Conservation (phyloP, 805 yeast species). For the Yarrowia sp. region DNA sequence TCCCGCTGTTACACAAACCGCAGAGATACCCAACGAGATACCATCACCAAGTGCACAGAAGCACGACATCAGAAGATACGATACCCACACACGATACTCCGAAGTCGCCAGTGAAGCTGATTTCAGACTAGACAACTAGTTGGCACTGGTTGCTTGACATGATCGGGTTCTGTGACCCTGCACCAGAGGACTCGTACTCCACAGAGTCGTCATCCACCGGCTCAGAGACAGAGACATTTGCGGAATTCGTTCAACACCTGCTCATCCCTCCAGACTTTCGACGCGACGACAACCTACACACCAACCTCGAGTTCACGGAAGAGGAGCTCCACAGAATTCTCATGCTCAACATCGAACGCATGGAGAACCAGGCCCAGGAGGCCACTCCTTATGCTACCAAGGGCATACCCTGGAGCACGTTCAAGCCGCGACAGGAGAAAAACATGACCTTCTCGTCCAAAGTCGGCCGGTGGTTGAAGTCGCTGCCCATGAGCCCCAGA, state of each 20-base stretch:
- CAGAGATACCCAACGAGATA: too few species aligned
- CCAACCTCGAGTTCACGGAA: constrained; percentile 3
- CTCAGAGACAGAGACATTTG: constrained; percentile 4
- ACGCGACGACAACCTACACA: background rate
- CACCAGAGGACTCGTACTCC: constrained; percentile 13
- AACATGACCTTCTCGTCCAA: constrained; percentile 25
- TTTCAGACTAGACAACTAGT: too few species aligned
- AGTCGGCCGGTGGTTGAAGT: constrained; percentile 23
- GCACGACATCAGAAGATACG: too few species aligned
- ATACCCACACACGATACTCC: too few species aligned
- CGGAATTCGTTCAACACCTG: background rate
- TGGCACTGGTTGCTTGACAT: too few species aligned
- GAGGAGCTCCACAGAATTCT: constrained; percentile 5
- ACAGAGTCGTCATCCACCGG: constrained; percentile 4
- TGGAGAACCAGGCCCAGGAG: background rate
- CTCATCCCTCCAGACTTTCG: background rate
- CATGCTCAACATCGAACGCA: background rate
- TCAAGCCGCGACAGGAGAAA: constrained; percentile 26
- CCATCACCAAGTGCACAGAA: too few species aligned
- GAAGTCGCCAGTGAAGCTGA: too few species aligned
- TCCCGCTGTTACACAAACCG: too few species aligned
- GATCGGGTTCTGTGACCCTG: constrained; percentile 23
- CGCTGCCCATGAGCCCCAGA: constrained; percentile 4
- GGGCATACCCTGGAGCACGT: constrained; percentile 15
- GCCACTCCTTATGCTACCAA: constrained; percentile 6